Conservation (phyloP, 352 stramenopile species). For the Phytopythium oedochilum region DNA sequence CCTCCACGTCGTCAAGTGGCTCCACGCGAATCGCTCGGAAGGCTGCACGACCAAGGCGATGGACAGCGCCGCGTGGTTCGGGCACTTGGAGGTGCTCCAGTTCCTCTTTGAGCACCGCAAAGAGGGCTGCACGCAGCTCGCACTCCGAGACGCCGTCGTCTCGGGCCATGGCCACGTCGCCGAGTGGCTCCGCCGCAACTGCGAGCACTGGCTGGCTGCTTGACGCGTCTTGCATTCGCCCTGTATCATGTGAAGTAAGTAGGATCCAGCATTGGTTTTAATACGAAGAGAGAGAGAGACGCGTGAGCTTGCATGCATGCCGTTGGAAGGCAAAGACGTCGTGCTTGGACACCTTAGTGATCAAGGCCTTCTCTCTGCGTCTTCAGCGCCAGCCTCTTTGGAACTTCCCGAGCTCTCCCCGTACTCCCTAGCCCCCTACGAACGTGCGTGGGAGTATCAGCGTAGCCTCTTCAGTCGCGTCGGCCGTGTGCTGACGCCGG, state of each 20-base stretch:
- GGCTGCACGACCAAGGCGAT: conserved; percentile 11
- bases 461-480: conserved; percentile 30
- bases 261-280: too few species aligned
- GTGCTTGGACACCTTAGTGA: too few species aligned
- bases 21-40: conserved; percentile 6
- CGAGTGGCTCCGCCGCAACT: conserved; percentile 7
- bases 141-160: conserved; percentile 7
- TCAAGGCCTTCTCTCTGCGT: too few species aligned
- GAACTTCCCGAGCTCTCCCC: too few species aligned
- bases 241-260: too few species aligned
- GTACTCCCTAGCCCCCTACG: too few species aligned
- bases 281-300: too few species aligned
- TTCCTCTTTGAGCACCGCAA: conserved; percentile 9
- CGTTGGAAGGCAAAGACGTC: too few species aligned
- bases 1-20: conserved; percentile 6
- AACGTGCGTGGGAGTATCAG: conserved; percentile 1
- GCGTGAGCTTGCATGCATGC: too few species aligned
- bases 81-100: conserved; percentile 18
- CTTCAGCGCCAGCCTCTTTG: too few species aligned
- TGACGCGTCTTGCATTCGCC: not conserved
- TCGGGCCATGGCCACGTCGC: conserved; percentile 2
- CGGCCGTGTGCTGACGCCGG: conserved; percentile 14
- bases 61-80: conserved; percentile 17
- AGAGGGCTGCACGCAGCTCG: conserved; percentile 10
- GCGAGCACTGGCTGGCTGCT: not conserved